These are phyloP conservation scores for Stephania japonica DNA, from an alignment of 164 flowering plant species.

Conservation along the genomic window DNA sequence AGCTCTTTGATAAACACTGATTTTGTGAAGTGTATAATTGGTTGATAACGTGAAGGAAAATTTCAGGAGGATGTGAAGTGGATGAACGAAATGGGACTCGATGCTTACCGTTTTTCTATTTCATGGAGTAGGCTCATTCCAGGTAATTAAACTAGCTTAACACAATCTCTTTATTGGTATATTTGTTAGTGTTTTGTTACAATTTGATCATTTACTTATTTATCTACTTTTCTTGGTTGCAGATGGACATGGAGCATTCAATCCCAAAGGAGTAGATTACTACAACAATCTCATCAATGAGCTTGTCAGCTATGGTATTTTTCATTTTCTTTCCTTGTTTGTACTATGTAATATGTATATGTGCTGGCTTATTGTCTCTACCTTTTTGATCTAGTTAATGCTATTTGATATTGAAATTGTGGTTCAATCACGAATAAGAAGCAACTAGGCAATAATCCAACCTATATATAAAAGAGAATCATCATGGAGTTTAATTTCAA, in stretches of 20 bases:
- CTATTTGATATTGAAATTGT: not conserved
- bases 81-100: conserved; percentile 20
- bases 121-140: conserved; percentile 25
- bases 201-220: not conserved
- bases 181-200: too few relatives aligned
- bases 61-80: conserved; percentile 22
- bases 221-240: not conserved
- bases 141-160: conserved; percentile 6
- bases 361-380: not conserved
- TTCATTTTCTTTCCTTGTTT: too few relatives aligned
- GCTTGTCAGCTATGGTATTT: conserved; percentile 16
- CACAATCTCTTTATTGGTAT: not conserved
- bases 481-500: not conserved
- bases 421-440: not conserved
- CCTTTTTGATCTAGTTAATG: not conserved
- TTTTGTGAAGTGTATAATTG: not conserved
- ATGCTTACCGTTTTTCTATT: conserved; percentile 22
- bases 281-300: conserved; percentile 24
- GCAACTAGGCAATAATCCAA: not conserved
- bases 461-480: not conserved
- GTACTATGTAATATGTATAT: not conserved
- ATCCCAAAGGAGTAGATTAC: conserved; percentile 19
- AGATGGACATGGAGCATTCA: conserved; percentile 20
- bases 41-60: too few relatives aligned
- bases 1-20: not conserved